Base-by-base conservation (phyloP, 495 filamentous ascomycete genomes). In the Aspergillus wentii region DNA sequence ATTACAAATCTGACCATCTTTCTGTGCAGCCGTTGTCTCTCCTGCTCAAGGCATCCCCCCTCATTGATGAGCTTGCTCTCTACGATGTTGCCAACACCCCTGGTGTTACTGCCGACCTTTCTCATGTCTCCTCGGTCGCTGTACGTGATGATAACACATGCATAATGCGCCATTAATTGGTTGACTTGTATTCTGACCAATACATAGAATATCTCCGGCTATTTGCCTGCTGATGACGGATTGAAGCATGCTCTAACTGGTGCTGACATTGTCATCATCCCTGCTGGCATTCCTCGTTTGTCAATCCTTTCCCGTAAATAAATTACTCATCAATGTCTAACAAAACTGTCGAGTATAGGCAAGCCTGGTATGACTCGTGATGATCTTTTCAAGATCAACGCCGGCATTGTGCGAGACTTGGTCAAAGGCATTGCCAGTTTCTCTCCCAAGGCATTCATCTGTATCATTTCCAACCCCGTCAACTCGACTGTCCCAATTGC, bases 21-120 rank as follows among this genome's bases (percentile, higher is more conserved):
- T 7, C 3, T 33, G 8, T 34, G 15, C 40, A 98, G 94, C 92
- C 92, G 30, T 74, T 98, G 52, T 97, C 94, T 43, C 89, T 98
- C 48, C 80, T 98, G 52, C 69, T 95, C 50, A 98, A 97, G 78
- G 75, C 80, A 41, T 84, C 72, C 38, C 86, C 88, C 23, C 78
- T 91, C 45, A 68, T 97, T 46, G 80, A 90, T 53, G 85, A 96
- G 72, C 84, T 98, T 56, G 72, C 89, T 35, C 82, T 98, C 47
- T 98, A 95, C 76, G 92, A 97, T 91, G 88, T 97, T 43, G 92
- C 96, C 62, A 95, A 96, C 76, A 94, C 90, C 29, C 91, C 90
- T 43, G 92, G 92, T 62, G 92, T 98, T 40, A 81, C 91, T 28
- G 81, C 92, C 43, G 92, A 98, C 59, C 80, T 98, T 35, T 95